Base-by-base conservation (phyloP, 345 rosid genomes). In the Angophora floribunda region DNA sequence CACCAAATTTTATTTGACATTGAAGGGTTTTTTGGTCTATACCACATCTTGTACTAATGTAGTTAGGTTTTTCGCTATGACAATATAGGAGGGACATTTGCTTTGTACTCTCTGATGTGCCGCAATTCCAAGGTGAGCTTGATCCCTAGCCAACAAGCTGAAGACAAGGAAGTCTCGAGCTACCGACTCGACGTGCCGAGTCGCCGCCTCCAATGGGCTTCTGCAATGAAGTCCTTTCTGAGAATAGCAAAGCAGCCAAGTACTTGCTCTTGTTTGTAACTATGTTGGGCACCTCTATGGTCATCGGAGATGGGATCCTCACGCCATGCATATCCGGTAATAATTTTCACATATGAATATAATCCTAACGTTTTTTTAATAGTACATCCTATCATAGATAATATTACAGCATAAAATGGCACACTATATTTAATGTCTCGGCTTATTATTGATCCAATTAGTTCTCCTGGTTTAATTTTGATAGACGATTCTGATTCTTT, bases 281-380 rank as follows among this genome's bases (percentile, higher is more conserved):
- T 51, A 61, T 92, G 92, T 85, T 90, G 52, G 92, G 87, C 3
- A 92, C 90, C 6, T 65, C 94, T 80, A 92, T 92, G 93, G 90
- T 92, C 86, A 88, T 92, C 11, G 94, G 94, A 59, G 94, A 92
- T 44, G 93, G 93, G 12, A 87, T 90, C 87, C 90, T 92, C 50
- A 91, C 92, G 0, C 93, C 94, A 13, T 88, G 89, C 88, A 91
- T 90, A 8, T 92, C 93, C 21, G 91, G 92, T 91, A 86, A 9
- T 75, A 9, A 32, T 32, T 36, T 16, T 32, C 26, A n/a, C n/a
- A 24, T 57, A 57, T 24, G 11, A 9, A 57, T 65, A 65, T 36
- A 36, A 36, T 63, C 9, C 75, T 65, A n/a, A 61, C 26, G 30
- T 13, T 61, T 61, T 15, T 28, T 28, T 61, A 15, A 15, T 14